Percentiles rank a stretch among this genome's conserved stretches.
Evolutionary conservation across 805 yeast species (phyloP).

Genomic region (Metschnikowia baotianmanensis): DNA sequence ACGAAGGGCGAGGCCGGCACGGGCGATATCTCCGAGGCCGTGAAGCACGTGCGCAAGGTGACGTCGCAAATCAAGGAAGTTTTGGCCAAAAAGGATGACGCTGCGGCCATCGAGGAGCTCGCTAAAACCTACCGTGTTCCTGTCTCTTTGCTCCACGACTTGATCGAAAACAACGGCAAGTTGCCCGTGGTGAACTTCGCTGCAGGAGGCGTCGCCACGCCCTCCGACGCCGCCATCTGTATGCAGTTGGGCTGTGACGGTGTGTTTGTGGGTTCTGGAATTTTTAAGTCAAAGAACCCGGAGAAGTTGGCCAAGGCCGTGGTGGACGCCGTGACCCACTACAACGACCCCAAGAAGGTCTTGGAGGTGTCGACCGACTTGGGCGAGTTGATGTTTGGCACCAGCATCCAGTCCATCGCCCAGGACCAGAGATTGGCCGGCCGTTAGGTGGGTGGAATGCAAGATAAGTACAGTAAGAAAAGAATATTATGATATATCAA

Average conservation of each 20-base stretch:
- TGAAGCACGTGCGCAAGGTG: constrained; percentile 66
- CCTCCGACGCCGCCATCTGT: constrained; percentile 82
- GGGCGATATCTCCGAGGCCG: constrained; percentile 83
- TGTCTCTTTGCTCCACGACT: constrained; percentile 46
- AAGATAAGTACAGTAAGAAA: no score
- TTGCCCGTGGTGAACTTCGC: constrained; percentile 84
- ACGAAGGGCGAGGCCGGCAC: constrained; percentile 91
- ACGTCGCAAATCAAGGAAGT: constrained; percentile 52
- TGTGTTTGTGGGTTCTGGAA: constrained; percentile 76
- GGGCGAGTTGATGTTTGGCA: constrained; percentile 77
- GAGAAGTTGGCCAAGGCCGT: constrained; percentile 73
- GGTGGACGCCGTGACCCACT: constrained; percentile 75
- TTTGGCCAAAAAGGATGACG: constrained; percentile 33
- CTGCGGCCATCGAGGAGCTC: constrained; percentile 33
- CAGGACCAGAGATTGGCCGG: constrained; percentile 17
- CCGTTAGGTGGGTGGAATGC: constrained; percentile 3
- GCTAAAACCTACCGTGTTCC: constrained; percentile 65
- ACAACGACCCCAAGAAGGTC: constrained; percentile 55
- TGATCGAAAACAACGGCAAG: constrained; percentile 52
- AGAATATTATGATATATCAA: no score
- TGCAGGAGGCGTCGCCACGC: constrained; percentile 88
- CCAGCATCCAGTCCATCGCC: constrained; percentile 43
- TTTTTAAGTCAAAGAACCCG: constrained; percentile 72
- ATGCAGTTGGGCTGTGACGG: constrained; percentile 83
- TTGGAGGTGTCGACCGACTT: constrained; percentile 66